Evolutionary conservation across 192 early-diverging fungal species (phyloP), one percentile per base, ranked within the genome.

Genomic region (Jimgerdemannia flammicorona): DNA sequence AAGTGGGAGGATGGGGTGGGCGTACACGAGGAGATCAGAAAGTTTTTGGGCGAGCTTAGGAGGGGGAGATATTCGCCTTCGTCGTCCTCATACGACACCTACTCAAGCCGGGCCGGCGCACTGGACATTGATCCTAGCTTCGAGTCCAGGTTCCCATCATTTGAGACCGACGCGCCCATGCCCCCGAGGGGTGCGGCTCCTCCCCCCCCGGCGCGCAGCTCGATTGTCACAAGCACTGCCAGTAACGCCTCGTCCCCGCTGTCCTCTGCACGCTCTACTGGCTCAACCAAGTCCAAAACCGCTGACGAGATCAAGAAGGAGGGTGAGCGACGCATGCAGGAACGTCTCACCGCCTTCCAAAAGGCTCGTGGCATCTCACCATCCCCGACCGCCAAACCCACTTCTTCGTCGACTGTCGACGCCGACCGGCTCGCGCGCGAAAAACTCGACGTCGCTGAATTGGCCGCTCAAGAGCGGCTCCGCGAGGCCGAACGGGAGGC

Each of bases 221-320:
- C 20, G 19, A 41, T n/a, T 68, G 7, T 41, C 67, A 7, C 19
- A n/a, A 68, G 67, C 17, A 68, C 8, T 8, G 17, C 6, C n/a
- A 17, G 67, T n/a, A 68, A 20, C 20, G n/a, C 40, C n/a, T 4
- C 67, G 4, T 20, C 20, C 67, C 40, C 67, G 4, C 67, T 8
- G 17, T 14, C 81, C 81, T 3, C 44, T 79, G 40, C 81, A 77
- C 20, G 77, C 81, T 3, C 74, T 78, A 14, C 44, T 72, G 29
- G 43, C 74, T 49, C 77, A 75, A 63, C 69, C 49, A 20, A 70
- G 14, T 4, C 73, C 42, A 83, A 83, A 59, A 80, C 88, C 7
- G 80, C 84, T 3, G 84, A 84, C 43, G 88, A 87, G 66, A 88
- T 90, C 66, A 79, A 84, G 63, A 86, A 85, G 17, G 84, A 87